Base-by-base conservation (phyloP, 805 yeast species). In the Suhomyces prunicola region DNA sequence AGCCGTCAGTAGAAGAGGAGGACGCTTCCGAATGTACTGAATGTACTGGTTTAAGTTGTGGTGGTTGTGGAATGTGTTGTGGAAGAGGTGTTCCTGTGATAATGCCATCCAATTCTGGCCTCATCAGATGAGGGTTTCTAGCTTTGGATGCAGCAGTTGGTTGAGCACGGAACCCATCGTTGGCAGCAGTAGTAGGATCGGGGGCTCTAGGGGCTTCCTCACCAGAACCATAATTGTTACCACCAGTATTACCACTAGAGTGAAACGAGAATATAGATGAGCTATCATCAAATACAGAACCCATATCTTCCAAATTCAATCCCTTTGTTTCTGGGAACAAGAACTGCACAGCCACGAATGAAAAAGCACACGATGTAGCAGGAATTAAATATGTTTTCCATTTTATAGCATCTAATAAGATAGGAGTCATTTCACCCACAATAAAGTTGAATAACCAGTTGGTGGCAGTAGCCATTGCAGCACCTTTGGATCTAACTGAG, bases 401-500 rank as follows among this genome's bases (percentile, higher is more conserved):
- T 29, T 80, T 77, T 60, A 91, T 88, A 6, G 71, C 51, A 60
- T 87, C 96, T 63, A 90, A 86, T 53, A 91, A 77, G 24, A 90
- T 81, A 1, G 97, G 97, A 0, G 96, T 89, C 82, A 88, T 81
- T 69, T 89, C 94, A 10, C 97, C 97, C 26, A 91, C 97, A 35
- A 92, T 72, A 76, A 90, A 92, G 71, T 91, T 91, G 74, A 90
- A 91, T 6, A 89, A 80, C 97, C 97, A 91, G 67, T 91, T 92
- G 5, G 96, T 82, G 1, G 97, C 96, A 1, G 97, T 91, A 0
- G 96, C 87, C 56, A 90, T 73, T 2, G 96, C 89, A 0, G 96
- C 96, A 54, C 97, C 96, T 61, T 90, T 88, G 3, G 96, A 90
- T 50, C 97, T 80, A 9, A 90, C 90, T 17, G 86, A 77, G 57